These are phyloP conservation scores for Amphirosellinia nigrospora DNA, from an alignment of 495 filamentous ascomycete species.

Conservation along the genomic window DNA sequence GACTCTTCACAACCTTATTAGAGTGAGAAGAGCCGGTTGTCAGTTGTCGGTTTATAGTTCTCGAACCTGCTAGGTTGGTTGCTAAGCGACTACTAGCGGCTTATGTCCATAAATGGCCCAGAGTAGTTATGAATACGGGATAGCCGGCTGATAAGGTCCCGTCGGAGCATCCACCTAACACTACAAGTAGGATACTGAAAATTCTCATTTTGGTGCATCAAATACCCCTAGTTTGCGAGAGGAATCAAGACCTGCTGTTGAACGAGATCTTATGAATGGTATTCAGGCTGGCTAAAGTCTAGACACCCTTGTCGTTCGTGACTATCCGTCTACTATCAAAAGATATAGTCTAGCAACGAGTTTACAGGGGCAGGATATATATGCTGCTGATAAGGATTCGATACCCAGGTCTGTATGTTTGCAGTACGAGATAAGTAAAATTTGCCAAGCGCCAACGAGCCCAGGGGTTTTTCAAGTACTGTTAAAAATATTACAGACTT, in stretches of 20 bases:
- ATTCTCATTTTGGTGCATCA: neutral
- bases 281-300: neutral
- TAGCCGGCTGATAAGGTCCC: constrained; percentile 10
- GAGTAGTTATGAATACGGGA: constrained; percentile 5
- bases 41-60: neutral
- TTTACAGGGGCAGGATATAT: neutral
- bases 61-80: neutral
- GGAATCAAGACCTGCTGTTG: neutral
- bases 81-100: neutral
- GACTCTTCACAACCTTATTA: neutral
- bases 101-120: neutral
- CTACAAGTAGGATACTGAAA: neutral
- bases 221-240: neutral
- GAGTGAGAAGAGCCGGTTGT: neutral
- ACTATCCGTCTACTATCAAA: neutral
- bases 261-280: neutral
- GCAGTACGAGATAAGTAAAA: neutral
- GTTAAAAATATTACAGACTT: too few relatives aligned
- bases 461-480: neutral
- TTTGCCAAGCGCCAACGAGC: constrained; percentile 5
- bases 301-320: neutral
- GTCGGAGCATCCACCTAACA: neutral
- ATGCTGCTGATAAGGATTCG: neutral
- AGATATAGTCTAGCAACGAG: neutral
- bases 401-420: too few relatives aligned